Base-by-base conservation (phyloP, 2,329 filamentous ascomycete species). In the Aspergillus sp. region DNA sequence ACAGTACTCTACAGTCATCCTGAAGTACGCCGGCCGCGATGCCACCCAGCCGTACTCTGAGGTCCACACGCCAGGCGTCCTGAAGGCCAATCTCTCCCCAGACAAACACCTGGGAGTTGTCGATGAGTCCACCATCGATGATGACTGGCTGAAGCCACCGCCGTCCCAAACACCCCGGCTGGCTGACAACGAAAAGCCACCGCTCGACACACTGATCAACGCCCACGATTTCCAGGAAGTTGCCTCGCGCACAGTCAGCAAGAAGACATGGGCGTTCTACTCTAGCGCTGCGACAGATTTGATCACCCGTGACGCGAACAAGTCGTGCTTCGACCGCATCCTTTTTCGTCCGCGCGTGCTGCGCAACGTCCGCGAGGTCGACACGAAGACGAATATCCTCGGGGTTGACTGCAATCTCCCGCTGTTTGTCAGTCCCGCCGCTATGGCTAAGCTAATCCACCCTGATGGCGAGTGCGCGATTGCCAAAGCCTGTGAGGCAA, bases 221-320 rank as follows among this genome's bases (percentile, higher is more conserved):
- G 73, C 79, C 6, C 74, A 84, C 55, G 85, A 88, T 69, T 87
- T 87, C 62, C 78, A 82, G 47, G 53, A 71, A 10, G 82, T 79
- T 0, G 84, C 85, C 3, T 76, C 78, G 14, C 72, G 73, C 22
- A 79, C 78, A 5, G 75, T 85, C 45, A 76, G 77, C 8, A 76
- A 79, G 19, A 88, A 88, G 62, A 81, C 84, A n/a, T 87, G 83
- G 82, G 85, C 85, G 0, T 88, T 87, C 62, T 82, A 85, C 63
- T 86, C 82, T 17, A 86, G 83, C 8, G 85, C 84, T 2, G 82
- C 85, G 10, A 87, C 83, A 5, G 85, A 78, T 78, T 60, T 80
- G 3, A 82, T 85, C 35, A 81, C 84, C 45, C 76, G 78, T 2
- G 68, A 75, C 20, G 73, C 75, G 46, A 88, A 88, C 65, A 76